Evolutionary conservation across 2,329 filamentous ascomycete genomes (phyloP), one percentile per base, ranked within the genome.

Genomic region (Venturia effusa): DNA sequence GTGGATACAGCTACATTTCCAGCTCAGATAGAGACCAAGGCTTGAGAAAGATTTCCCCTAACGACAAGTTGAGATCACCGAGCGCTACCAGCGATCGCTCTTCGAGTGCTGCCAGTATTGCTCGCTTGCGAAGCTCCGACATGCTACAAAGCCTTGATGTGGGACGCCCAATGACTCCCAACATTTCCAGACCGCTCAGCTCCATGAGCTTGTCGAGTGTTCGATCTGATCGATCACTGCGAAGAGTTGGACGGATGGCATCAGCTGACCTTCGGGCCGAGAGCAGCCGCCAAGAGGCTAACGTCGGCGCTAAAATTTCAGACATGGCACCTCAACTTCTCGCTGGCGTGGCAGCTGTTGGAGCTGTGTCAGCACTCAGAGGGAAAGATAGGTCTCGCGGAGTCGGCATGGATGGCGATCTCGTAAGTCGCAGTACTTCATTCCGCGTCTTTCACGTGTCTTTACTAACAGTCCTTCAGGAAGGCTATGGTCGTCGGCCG

Each of bases 401-500:
- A 74, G 88, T 86, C 80, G 88, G 87, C 78, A 96, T 96, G 90
- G 83, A 90, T 75, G 90, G 96, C 82, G 88, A 96, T 79, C 96
- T 89, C 80, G 92, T 96, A 84, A 88, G 91, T 89, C 65, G 61
- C 59, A 59, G 62, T 37, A 37, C 24, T 65, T 30, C 51, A 61
- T 15, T 45, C 32, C 59, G 59, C 2, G 32, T 22, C 57, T 51
- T 40, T 40, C 63, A 19, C 54, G 41, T 51, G 60, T 62, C 68
- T 61, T 39, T 61, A 54, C 59, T 67, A 64, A 68, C 72, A 73
- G 22, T 69, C 70, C 51, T 70, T 63, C 79, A 97, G 92, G 92
- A 96, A 84, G 93, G 91, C 78, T 92, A 86, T 80, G 93, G 93
- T 78, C 91, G 96, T 79, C 90, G 89, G 77, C 90, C 89, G 73